Evolutionary conservation across 139 green algal genomes (phyloP).

Genomic region (Marvania coccoides): DNA sequence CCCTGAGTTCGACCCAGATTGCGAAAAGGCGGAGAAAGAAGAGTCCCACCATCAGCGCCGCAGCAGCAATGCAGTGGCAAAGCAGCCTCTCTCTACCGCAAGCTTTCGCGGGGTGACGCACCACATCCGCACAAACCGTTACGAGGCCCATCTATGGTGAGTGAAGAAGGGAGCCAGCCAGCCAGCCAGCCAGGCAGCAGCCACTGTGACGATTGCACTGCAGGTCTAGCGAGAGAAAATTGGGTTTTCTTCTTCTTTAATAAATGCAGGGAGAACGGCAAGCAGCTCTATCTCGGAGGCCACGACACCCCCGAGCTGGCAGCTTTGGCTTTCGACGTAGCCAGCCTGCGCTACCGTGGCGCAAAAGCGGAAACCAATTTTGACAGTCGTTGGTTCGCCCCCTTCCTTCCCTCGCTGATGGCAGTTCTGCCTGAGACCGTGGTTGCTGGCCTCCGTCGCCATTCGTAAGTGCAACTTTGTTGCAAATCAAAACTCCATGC

Average conservation of each 20-base stretch:
- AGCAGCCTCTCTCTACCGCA: no score
- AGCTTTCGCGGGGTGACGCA: constrained; percentile 11
- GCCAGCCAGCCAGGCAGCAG: no score
- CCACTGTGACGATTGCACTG: no score
- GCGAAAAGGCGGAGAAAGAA: no score
- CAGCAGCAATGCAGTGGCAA: no score
- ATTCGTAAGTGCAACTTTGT: no score
- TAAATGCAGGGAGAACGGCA: constrained; percentile 8
- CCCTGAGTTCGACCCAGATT: no score
- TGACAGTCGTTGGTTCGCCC: background rate
- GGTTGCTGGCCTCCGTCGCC: constrained; percentile 19
- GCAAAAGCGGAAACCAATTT: constrained; percentile 4
- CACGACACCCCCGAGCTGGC: constrained; percentile 1
- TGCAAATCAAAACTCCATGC: no score
- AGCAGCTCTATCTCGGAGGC: constrained; percentile 18
- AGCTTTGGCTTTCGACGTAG: constrained; percentile 12
- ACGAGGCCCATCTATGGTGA: constrained; percentile 8
- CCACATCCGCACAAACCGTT: constrained; percentile 17
- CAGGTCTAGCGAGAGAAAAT: no score
- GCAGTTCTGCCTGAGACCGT: background rate
- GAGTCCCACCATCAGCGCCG: no score
- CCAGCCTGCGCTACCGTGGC: background rate
- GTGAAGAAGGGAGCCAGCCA: no score
- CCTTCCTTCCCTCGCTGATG: background rate
- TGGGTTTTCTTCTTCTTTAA: no score